These are phyloP conservation scores for Millerozyma acaciae DNA, from an alignment of 805 yeast genomes.

Conservation along the genomic window DNA sequence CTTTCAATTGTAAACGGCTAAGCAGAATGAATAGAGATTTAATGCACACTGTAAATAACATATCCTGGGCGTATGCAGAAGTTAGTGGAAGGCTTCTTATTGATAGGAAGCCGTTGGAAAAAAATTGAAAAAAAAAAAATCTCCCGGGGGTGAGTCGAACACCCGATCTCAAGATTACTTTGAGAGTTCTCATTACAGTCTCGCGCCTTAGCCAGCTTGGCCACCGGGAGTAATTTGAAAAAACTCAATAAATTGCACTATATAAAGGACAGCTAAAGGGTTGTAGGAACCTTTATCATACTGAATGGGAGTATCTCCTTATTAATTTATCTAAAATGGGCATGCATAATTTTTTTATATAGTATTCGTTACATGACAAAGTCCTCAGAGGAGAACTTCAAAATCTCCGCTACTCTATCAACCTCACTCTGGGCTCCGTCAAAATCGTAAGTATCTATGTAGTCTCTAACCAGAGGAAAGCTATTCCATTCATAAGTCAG, in stretches of 20 bases:
- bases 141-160: constrained; percentile 46
- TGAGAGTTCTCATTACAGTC: constrained; percentile 33
- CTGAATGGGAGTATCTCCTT: too few relatives aligned
- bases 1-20: constrained; percentile 9
- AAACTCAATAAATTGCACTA: too few relatives aligned
- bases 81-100: background rate
- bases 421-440: constrained; percentile 53
- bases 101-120: too few relatives aligned
- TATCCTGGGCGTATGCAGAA: background rate
- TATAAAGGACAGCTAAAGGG: too few relatives aligned
- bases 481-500: constrained; percentile 51
- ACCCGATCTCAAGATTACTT: constrained; percentile 42
- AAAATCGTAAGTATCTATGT: constrained; percentile 47
- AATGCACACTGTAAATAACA: background rate
- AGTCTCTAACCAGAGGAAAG: constrained; percentile 77
- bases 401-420: constrained; percentile 32
- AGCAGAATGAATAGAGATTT: too few relatives aligned
- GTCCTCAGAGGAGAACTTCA: constrained; percentile 16
- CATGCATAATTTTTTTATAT: too few relatives aligned
- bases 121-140: constrained; percentile 15
- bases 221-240: constrained; percentile 32
- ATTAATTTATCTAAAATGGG: too few relatives aligned
- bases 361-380: constrained; percentile 4
- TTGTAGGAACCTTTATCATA: too few relatives aligned
- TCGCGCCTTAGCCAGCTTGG: constrained; percentile 45